Percentiles rank a stretch among this genome's conserved stretches.
These are phyloP conservation scores for Auriculariales sp. DNA, from an alignment of 768 basidiomycete species.

Conservation along the genomic window DNA sequence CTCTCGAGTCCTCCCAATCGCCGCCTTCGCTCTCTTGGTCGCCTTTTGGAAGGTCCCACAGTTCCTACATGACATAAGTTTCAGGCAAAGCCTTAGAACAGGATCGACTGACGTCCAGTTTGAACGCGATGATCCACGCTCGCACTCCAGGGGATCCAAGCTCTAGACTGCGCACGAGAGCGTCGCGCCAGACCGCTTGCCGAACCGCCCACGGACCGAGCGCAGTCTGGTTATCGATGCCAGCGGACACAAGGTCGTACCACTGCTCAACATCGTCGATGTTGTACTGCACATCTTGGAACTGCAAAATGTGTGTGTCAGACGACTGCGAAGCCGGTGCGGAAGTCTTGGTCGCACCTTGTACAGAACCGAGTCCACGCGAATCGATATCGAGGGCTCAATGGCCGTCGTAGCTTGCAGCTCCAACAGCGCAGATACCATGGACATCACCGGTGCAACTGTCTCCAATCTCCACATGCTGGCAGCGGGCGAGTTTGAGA, in stretches of 20 bases:
- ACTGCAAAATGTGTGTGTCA: conserved; percentile 27
- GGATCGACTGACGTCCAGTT: neutral
- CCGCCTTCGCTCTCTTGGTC: conserved; percentile 21
- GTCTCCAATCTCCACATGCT: conserved; percentile 15
- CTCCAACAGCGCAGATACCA: neutral
- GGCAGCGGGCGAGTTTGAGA: conserved; percentile 27
- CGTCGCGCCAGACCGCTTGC: neutral
- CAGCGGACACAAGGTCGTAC: conserved; percentile 20
- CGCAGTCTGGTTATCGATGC: neutral
- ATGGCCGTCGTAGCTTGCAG: neutral
- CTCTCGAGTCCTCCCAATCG: conserved; percentile 22
- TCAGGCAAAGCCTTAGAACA: too few species aligned
- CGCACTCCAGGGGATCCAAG: neutral
- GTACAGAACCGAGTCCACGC: too few species aligned
- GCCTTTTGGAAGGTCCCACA: conserved; percentile 10
- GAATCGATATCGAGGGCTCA: neutral
- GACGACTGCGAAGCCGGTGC: too few species aligned
- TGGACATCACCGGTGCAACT: neutral
- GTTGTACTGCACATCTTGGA: conserved; percentile 39
- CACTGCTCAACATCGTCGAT: conserved; percentile 31
- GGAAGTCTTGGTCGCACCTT: too few species aligned
- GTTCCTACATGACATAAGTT: neutral
- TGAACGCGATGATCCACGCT: neutral
- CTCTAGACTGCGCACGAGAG: neutral
- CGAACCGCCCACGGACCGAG: neutral